Percentiles rank a stretch among this genome's conserved stretches.
phyloP scores from a whole-genome alignment of 2,329 filamentous ascomycete genomes.

The Rutstroemia sp. region DNA sequence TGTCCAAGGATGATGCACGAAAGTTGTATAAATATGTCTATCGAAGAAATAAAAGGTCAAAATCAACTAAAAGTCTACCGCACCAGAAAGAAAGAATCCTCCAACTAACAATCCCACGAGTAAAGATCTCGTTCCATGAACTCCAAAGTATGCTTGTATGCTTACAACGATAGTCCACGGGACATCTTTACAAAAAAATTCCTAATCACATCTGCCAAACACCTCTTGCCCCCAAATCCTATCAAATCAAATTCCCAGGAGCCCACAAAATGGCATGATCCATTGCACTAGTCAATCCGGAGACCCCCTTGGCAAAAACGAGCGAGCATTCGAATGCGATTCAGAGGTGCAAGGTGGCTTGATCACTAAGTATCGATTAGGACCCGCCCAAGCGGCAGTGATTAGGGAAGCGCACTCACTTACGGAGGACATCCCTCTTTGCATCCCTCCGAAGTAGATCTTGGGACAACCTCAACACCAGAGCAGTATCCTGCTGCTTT shows the following conservation, averaged over 20 bases:
- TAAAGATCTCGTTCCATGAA: constrained; percentile 4
- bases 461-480: background rate
- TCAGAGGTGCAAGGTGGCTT: background rate
- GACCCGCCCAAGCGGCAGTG: background rate
- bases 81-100: constrained; percentile 7
- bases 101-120: constrained; percentile 4
- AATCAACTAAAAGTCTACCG: constrained; percentile 8
- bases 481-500: constrained; percentile 2
- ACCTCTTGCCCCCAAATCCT: constrained; percentile 1
- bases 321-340: background rate
- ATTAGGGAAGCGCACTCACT: constrained; percentile 2
- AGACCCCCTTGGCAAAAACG: constrained; percentile 1
- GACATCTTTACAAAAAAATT: background rate
- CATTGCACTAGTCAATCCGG: constrained; percentile 1
- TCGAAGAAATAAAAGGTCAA: background rate
- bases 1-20: background rate
- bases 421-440: constrained; percentile 4
- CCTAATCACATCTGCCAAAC: background rate
- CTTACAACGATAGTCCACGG: constrained; percentile 7
- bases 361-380: background rate
- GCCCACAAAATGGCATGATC: constrained; percentile 1
- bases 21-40: background rate
- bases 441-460: background rate
- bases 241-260: background rate
- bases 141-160: constrained; percentile 11